phyloP scores from a whole-genome alignment of 202 grass and related monocot genomes.

The Schoenoplectus triqueter region DNA sequence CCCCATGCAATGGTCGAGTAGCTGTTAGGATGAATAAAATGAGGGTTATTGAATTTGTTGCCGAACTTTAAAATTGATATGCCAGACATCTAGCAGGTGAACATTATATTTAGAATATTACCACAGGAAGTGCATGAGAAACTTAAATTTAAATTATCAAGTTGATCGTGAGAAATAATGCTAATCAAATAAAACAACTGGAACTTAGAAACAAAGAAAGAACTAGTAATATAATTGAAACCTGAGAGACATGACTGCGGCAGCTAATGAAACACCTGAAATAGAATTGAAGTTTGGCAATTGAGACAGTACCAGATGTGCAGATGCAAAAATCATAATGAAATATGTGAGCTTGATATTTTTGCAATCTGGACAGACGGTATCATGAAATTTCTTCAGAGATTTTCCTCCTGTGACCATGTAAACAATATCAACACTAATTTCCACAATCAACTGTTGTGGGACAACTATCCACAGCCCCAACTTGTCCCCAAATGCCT shows the following conservation, averaged over 20 bases:
- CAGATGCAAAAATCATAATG: constrained; percentile 91
- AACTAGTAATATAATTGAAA: neutral
- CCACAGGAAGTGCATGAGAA: neutral
- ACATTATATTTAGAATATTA: neutral
- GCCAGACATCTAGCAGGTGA: neutral
- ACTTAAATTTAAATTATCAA: constrained; percentile 16
- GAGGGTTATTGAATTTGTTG: neutral
- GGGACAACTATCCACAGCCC: constrained; percentile 77
- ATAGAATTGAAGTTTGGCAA: constrained; percentile 91
- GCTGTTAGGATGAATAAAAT: constrained; percentile 28
- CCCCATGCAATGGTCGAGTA: constrained; percentile 94
- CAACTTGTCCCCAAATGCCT: constrained; percentile 75
- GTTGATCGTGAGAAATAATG: constrained; percentile 4
- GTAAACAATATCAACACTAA: constrained; percentile 89
- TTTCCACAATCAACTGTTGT: constrained; percentile 84
- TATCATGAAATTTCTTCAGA: constrained; percentile 86
- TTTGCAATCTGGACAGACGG: constrained; percentile 70
- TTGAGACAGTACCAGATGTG: constrained; percentile 80
- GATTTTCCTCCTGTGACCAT: constrained; percentile 94
- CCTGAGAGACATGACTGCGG: constrained; percentile 89
- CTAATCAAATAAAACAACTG: neutral
- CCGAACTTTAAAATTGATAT: neutral
- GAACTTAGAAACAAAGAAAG: neutral
- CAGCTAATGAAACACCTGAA: constrained; percentile 84
- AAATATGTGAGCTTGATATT: constrained; percentile 70